A percentile compares a stretch with the other conserved stretches of the same genome.
phyloP scores from a whole-genome alignment of 1,139 yeast species.

The Geotrichum phurueaensis region DNA sequence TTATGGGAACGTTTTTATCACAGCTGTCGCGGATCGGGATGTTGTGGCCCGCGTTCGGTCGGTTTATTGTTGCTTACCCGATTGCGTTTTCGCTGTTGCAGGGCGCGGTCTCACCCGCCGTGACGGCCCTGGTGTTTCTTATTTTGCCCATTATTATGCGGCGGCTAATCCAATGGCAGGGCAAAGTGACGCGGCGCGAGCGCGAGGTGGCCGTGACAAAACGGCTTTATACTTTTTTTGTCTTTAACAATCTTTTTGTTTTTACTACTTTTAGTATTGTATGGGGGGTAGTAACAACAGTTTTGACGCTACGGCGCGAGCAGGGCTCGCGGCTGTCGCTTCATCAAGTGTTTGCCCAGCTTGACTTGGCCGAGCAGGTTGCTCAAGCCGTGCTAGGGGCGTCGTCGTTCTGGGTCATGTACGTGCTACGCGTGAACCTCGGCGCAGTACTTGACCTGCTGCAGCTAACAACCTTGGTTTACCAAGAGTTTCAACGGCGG shows the following conservation, averaged over 20 bases:
- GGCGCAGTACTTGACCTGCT: conserved; percentile 34
- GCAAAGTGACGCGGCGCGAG: conserved; percentile 36
- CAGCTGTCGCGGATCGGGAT: conserved; percentile 37
- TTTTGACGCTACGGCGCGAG: conserved; percentile 26
- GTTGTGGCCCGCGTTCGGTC: conserved; percentile 35
- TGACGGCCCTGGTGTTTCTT: conserved; percentile 36
- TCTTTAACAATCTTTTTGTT: conserved; percentile 37
- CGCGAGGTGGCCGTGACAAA: conserved; percentile 38
- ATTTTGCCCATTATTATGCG: conserved; percentile 38
- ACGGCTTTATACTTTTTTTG: conserved; percentile 38
- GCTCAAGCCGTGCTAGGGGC: conserved; percentile 37
- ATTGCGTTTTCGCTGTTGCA: conserved; percentile 36
- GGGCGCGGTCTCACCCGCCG: conserved; percentile 38
- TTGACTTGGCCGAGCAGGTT: conserved; percentile 32
- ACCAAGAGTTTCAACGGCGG: conserved; percentile 29
- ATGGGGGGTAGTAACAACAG: conserved; percentile 37
- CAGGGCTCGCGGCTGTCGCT: conserved; percentile 24
- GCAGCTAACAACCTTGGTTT: conserved; percentile 32
- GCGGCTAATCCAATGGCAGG: conserved; percentile 38
- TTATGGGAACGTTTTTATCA: conserved; percentile 39
- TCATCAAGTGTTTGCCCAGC: conserved; percentile 23
- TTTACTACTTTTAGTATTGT: conserved; percentile 38
- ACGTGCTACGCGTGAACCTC: conserved; percentile 35
- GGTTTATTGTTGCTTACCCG: conserved; percentile 30
- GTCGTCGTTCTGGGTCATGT: conserved; percentile 42